phyloP scores from a whole-genome alignment of 2,329 filamentous ascomycete species.

The Penicillium glabrum region DNA sequence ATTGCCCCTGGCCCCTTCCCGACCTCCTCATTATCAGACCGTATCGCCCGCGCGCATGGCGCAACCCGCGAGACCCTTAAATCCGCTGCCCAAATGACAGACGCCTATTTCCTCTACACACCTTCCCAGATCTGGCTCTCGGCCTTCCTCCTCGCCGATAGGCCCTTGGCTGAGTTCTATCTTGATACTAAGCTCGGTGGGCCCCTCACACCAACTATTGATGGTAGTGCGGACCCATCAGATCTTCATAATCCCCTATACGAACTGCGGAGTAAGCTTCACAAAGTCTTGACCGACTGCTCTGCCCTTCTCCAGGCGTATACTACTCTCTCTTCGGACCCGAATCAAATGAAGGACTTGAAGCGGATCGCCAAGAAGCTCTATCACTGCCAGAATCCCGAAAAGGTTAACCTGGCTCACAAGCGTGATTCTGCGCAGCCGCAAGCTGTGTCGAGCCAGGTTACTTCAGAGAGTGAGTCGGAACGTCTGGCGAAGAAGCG shows the following conservation, averaged over 20 bases:
- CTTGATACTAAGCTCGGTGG: conserved; percentile 45
- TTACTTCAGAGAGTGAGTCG: conserved; percentile 35
- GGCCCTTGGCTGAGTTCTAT: conserved; percentile 45
- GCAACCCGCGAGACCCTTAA: conserved; percentile 72
- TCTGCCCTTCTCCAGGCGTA: conserved; percentile 41
- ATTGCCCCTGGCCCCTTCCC: conserved; percentile 29
- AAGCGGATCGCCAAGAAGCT: conserved; percentile 51
- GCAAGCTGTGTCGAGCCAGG: conserved; percentile 20
- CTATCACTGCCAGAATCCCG: conserved; percentile 50
- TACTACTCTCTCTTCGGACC: conserved; percentile 37
- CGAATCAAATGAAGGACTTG: conserved; percentile 43
- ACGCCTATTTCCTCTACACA: conserved; percentile 96
- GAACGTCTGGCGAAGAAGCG: conserved; percentile 43
- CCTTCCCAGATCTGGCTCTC: conserved; percentile 92
- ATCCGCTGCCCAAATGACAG: conserved; percentile 79
- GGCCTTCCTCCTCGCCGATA: conserved; percentile 73
- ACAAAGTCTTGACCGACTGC: conserved; percentile 40
- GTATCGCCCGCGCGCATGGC: conserved; percentile 66
- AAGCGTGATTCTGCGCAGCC: conserved; percentile 41
- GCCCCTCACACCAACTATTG: conserved; percentile 12
- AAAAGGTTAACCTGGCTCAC: conserved; percentile 46
- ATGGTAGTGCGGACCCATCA: conserved; percentile 3
- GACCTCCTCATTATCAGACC: conserved; percentile 38
- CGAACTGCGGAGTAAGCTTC: conserved; percentile 38
- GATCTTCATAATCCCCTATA: conserved; percentile 24